These are phyloP conservation scores for Polyplosphaeria fusca DNA, from an alignment of 495 filamentous ascomycete genomes.

Conservation along the genomic window DNA sequence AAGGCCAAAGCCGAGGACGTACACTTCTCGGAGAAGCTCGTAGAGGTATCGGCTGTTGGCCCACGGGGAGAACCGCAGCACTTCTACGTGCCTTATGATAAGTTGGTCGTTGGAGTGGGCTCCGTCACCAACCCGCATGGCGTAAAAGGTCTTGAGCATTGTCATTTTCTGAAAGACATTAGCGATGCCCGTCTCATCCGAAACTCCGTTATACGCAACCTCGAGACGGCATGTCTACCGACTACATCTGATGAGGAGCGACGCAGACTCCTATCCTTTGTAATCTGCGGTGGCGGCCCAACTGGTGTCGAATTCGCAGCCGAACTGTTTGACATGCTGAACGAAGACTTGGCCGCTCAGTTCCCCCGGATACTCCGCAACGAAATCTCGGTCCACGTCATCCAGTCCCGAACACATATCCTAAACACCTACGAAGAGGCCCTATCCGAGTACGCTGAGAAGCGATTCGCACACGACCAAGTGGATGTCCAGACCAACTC, in stretches of 20 bases:
- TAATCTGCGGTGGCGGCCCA: constrained; percentile 89
- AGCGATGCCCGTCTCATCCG: constrained; percentile 86
- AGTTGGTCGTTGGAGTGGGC: constrained; percentile 92
- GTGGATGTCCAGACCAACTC: constrained; percentile 89
- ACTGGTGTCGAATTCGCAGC: constrained; percentile 98
- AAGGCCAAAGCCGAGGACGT: constrained; percentile 82
- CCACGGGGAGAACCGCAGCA: constrained; percentile 63
- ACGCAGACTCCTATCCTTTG: constrained; percentile 83
- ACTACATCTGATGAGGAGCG: constrained; percentile 89
- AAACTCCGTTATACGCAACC: constrained; percentile 84
- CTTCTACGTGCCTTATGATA: constrained; percentile 98
- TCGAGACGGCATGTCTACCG: constrained; percentile 89
- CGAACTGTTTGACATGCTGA: constrained; percentile 91
- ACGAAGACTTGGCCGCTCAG: constrained; percentile 80
- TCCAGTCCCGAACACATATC: constrained; percentile 90
- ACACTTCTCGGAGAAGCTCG: constrained; percentile 83
- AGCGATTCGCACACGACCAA: constrained; percentile 83
- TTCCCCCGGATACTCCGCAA: constrained; percentile 91
- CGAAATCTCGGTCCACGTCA: constrained; percentile 95
- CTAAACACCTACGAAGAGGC: constrained; percentile 98
- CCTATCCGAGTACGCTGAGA: constrained; percentile 86
- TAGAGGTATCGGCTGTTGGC: constrained; percentile 77
- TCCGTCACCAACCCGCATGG: constrained; percentile 93
- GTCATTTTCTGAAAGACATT: constrained; percentile 91
- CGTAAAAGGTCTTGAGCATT: constrained; percentile 91